These are phyloP conservation scores for Lichtheimia corymbifera DNA, from an alignment of 371 early-diverging fungal species.

Conservation along the genomic window DNA sequence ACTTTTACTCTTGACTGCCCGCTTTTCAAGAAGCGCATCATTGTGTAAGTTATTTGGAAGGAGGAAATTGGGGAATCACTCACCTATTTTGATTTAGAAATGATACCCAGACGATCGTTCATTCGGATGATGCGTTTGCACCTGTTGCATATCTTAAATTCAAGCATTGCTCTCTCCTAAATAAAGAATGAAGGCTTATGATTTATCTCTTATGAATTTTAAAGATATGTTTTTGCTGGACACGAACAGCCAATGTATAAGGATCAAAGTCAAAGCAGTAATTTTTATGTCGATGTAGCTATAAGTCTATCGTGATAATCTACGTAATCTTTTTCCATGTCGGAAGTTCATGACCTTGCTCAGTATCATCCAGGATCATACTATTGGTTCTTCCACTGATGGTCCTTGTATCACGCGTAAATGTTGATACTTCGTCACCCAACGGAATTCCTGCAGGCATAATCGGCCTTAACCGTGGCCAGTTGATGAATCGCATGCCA, in stretches of 20 bases:
- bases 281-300: neutral
- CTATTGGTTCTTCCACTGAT: slow-evolving; percentile 17
- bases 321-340: slow-evolving; percentile 42
- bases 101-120: slow-evolving; percentile 71
- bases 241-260: neutral
- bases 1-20: slow-evolving; percentile 97
- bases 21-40: slow-evolving; percentile 82
- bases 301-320: neutral
- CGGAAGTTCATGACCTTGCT: slow-evolving; percentile 44
- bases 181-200: slow-evolving; percentile 37
- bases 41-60: slow-evolving; percentile 49
- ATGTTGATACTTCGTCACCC: too few relatives aligned
- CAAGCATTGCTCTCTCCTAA: slow-evolving; percentile 58
- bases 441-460: neutral
- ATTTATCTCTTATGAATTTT: neutral
- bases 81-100: slow-evolving; percentile 74
- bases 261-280: neutral
- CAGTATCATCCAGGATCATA: slow-evolving; percentile 31
- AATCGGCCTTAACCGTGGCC: slow-evolving; percentile 37
- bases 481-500: slow-evolving; percentile 41
- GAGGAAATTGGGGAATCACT: neutral
- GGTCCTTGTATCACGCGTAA: too few relatives aligned
- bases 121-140: slow-evolving; percentile 85
- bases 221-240: too few relatives aligned
- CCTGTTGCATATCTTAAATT: slow-evolving; percentile 80